These are phyloP conservation scores for Lithocarpus polystachyus DNA, from an alignment of 306 rosid genomes.

Conservation along the genomic window DNA sequence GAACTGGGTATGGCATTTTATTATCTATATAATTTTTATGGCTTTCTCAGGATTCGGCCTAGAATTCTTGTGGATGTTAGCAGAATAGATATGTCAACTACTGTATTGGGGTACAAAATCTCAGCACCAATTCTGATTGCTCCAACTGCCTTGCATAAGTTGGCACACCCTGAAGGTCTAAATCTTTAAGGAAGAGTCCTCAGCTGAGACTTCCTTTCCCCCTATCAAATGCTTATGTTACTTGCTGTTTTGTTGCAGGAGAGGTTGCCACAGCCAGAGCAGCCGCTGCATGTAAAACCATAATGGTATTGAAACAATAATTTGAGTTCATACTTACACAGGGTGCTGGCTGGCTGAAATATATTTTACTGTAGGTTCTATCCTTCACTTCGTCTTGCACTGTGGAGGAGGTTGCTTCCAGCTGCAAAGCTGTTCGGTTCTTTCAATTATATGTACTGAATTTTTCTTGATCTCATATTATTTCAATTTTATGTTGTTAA, in stretches of 20 bases:
- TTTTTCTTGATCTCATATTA: constrained; percentile 1
- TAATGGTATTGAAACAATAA: constrained; percentile 47
- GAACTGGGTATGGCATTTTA: not conserved
- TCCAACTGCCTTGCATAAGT: constrained; percentile 49
- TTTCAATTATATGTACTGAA: constrained; percentile 58
- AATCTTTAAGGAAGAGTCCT: not conserved
- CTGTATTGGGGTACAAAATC: constrained; percentile 46
- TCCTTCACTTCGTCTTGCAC: constrained; percentile 49
- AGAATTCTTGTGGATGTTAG: constrained; percentile 69
- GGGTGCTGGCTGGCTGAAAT: not conserved
- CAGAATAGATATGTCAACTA: constrained; percentile 54
- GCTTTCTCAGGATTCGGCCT: constrained; percentile 50
- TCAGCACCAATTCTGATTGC: constrained; percentile 60
- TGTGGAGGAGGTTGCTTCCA: constrained; percentile 64
- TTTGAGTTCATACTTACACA: not conserved
- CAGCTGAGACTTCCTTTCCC: constrained; percentile 8
- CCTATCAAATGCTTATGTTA: not conserved
- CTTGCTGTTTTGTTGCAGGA: constrained; percentile 33
- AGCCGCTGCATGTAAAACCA: constrained; percentile 59
- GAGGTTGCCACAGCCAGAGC: constrained; percentile 77
- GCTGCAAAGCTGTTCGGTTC: constrained; percentile 73
- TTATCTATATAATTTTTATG: not conserved
- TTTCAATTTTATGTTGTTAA: not conserved
- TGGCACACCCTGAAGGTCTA: constrained; percentile 63
- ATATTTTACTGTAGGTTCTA: constrained; percentile 31